Evolutionary conservation across 805 yeast genomes (phyloP).

Genomic region (Ogataea ganodermae): DNA sequence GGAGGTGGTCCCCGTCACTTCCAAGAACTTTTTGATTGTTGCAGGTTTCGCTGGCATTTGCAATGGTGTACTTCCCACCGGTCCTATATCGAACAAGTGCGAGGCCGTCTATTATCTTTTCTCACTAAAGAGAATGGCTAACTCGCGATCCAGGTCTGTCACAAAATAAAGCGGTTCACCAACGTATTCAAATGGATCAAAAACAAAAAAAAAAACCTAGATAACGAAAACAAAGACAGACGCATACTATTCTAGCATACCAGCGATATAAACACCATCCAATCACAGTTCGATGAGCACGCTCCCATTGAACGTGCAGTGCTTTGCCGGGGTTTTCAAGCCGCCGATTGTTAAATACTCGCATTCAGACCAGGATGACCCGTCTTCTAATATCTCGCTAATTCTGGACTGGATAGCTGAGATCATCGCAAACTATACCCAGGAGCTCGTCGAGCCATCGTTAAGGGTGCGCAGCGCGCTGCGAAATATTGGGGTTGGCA

Average conservation of each 20-base stretch:
- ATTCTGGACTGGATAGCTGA: conserved; percentile 32
- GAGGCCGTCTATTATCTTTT: too few species aligned
- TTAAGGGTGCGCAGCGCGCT: conserved; percentile 25
- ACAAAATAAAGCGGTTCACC: conserved; percentile 2
- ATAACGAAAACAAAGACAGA: not conserved
- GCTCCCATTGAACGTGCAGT: conserved; percentile 14
- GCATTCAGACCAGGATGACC: conserved; percentile 24
- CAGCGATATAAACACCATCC: not conserved
- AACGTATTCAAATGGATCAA: not conserved
- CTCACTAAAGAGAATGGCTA: not conserved
- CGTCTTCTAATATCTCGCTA: conserved; percentile 24
- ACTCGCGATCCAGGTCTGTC: conserved; percentile 4
- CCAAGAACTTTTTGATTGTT: conserved; percentile 37
- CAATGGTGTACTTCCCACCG: not conserved
- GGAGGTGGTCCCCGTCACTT: conserved; percentile 41
- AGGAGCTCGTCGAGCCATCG: conserved; percentile 22
- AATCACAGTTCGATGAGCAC: conserved; percentile 7
- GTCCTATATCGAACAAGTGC: too few species aligned
- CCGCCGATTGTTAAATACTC: conserved; percentile 9
- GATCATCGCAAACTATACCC: conserved; percentile 11
- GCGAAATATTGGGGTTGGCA: conserved; percentile 19
- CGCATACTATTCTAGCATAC: too few species aligned
- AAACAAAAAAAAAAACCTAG: not conserved
- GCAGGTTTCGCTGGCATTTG: conserved; percentile 20
- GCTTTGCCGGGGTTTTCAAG: conserved; percentile 18